Percentiles rank a stretch among this genome's conserved stretches.
Conservation (phyloP, 2,329 filamentous ascomycete species). For the Diaporthe vaccinii region DNA sequence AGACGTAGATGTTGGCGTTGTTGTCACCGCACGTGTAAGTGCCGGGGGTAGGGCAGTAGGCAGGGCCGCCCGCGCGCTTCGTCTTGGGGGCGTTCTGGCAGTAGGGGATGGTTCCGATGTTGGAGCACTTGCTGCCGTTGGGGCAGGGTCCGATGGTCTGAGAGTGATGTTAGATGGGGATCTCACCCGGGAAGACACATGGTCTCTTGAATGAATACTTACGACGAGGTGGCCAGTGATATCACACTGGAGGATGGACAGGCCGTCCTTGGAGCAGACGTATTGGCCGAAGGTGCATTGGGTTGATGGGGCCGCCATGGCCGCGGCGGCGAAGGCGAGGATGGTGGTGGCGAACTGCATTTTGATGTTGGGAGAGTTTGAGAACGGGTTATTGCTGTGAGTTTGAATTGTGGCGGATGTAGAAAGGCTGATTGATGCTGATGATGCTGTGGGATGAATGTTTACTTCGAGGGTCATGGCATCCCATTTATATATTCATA, state of each 20-base stretch:
- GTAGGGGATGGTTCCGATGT: constrained; percentile 37
- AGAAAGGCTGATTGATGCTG: constrained; percentile 11
- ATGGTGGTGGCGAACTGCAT: constrained; percentile 41
- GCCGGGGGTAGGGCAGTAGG: constrained; percentile 35
- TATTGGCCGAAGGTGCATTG: constrained; percentile 41
- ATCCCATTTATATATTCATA: constrained; percentile 32
- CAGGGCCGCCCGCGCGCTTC: constrained; percentile 11
- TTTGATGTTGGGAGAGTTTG: constrained; percentile 21
- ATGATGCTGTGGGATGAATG: neutral
- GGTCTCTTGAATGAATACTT: neutral
- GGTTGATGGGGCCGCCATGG: constrained; percentile 35
- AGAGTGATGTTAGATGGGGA: neutral
- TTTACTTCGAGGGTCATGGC: neutral
- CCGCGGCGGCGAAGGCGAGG: constrained; percentile 40
- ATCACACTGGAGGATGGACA: constrained; percentile 37
- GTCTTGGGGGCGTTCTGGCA: constrained; percentile 32
- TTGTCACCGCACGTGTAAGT: constrained; percentile 37
- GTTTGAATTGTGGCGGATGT: neutral
- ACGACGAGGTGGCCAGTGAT: constrained; percentile 38
- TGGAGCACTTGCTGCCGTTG: constrained; percentile 35
- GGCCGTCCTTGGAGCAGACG: constrained; percentile 34
- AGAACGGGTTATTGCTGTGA: neutral
- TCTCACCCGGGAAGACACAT: too few relatives aligned
- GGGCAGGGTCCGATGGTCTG: constrained; percentile 39
- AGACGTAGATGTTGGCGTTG: constrained; percentile 38